Evolutionary conservation across 306 rosid species (phyloP).

Genomic region (Ochetophila trinervis): DNA sequence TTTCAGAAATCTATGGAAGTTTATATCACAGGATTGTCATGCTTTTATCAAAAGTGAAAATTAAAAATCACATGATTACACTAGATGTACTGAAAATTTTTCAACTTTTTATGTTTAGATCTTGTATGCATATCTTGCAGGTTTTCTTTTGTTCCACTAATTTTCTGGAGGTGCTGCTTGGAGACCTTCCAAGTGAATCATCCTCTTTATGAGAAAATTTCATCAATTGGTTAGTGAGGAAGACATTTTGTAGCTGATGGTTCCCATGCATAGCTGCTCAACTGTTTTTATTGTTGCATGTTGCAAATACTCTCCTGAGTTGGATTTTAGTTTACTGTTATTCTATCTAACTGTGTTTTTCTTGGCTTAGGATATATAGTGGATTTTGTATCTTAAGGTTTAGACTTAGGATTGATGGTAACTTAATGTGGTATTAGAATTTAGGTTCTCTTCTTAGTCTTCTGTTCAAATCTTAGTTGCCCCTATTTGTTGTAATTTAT

Average conservation of each 20-base stretch:
- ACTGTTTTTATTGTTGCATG: slow-evolving; percentile 1
- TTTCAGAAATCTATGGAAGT: no score
- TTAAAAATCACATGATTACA: not conserved
- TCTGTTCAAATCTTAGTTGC: no score
- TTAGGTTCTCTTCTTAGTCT: no score
- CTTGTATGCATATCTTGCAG: slow-evolving; percentile 40
- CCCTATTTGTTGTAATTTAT: no score
- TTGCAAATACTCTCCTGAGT: slow-evolving; percentile 3
- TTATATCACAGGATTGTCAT: no score
- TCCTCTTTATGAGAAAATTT: slow-evolving; percentile 58
- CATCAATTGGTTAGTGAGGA: slow-evolving; percentile 69
- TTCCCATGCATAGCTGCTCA: slow-evolving; percentile 2
- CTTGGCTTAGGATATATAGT: no score
- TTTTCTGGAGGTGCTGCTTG: slow-evolving; percentile 44
- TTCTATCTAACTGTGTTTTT: no score
- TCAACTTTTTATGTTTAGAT: slow-evolving; percentile 1
- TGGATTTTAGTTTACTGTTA: no score
- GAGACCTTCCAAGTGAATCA: slow-evolving; percentile 41
- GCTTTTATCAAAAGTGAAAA: no score
- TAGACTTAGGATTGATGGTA: no score
- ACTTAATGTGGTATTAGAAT: no score
- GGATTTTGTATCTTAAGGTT: no score
- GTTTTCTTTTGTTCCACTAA: slow-evolving; percentile 69
- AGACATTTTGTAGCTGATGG: slow-evolving; percentile 3
- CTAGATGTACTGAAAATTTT: not conserved